Base-by-base conservation (phyloP, 2,329 filamentous ascomycete genomes). In the Fusarium marasasianum region DNA sequence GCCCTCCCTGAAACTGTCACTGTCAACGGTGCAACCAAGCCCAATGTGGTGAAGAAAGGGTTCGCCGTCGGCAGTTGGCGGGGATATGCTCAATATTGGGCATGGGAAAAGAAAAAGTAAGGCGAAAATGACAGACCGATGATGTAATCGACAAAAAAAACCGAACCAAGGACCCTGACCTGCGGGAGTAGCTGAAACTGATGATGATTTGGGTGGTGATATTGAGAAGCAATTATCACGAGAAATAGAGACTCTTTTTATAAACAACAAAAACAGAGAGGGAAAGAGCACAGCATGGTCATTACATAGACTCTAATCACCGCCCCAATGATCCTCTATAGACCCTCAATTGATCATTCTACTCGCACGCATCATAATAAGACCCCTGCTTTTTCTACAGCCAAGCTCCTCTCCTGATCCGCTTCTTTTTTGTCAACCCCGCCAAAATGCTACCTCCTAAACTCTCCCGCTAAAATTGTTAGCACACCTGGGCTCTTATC, bases 381-480 rank as follows among this genome's bases (percentile, higher is more conserved):
- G 48, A 63, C 44, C 67, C 71, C 67, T 68, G 71, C 18, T 54
- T 56, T 58, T 44, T 40, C 31, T 45, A 31, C 45, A 14, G 31
- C 66, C 55, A 45, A 22, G 38, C 44, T 61, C 59, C 55, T 65
- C 40, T 47, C 26, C 22, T 72, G 60, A 31, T 62, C 68, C 60
- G 59, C 68, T 74, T 75, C 68, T 73, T 75, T 75, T 74, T 75
- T 75, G 72, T 75, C 72, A 44, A 75, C 72, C 72, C 72, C 72
- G 69, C 72, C 61, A 73, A 66, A 70, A 73, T 63, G 37, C 44
- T 38, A 69, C 72, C 60, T 69, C 15, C 43, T 40, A 63, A 53
- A 40, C 58, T 41, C 58, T 29, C 58, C 53, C 44, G 37, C 67
- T 66, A 70, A 70, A 70, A 70, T 70, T 70, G 53, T 59, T 70